phyloP scores from a whole-genome alignment of 1,284 basidiomycete species.

The Cutaneotrichosporon spelunceum region DNA sequence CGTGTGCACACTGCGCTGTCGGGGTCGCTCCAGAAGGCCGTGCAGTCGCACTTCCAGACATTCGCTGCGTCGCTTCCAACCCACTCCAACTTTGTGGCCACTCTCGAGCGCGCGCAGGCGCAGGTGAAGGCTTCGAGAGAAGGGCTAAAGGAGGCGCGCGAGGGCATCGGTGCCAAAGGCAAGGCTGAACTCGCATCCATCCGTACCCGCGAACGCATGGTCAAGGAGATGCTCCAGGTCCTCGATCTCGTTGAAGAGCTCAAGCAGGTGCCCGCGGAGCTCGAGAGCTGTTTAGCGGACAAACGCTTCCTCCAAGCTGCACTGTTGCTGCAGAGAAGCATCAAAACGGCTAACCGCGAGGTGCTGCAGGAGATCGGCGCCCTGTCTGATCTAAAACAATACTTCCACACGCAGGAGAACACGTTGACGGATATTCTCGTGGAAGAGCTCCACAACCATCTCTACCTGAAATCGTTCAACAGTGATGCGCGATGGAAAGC shows the following conservation, averaged over 20 bases:
- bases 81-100: constrained; percentile 69
- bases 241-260: constrained; percentile 88
- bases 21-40: constrained; percentile 45
- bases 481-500: constrained; percentile 87
- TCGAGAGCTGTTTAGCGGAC: constrained; percentile 93
- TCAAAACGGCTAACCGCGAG: constrained; percentile 85
- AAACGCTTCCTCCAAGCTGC: constrained; percentile 89
- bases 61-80: constrained; percentile 87
- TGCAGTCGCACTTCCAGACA: constrained; percentile 77
- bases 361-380: constrained; percentile 96
- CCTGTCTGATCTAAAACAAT: constrained; percentile 79
- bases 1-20: constrained; percentile 42
- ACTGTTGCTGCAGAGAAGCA: constrained; percentile 77
- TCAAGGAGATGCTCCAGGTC: constrained; percentile 86
- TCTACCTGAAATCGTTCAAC: constrained; percentile 98
- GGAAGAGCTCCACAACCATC: constrained; percentile 92
- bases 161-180: constrained; percentile 47
- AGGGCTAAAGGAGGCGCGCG: constrained; percentile 62
- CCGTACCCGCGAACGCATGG: constrained; percentile 72
- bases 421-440: constrained; percentile 85
- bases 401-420: constrained; percentile 84
- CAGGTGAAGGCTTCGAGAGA: constrained; percentile 70
- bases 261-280: constrained; percentile 82
- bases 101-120: constrained; percentile 66
- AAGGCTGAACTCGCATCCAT: constrained; percentile 77